Base-by-base conservation (phyloP, 129 eudicot species). In the Flaveria brownii region DNA sequence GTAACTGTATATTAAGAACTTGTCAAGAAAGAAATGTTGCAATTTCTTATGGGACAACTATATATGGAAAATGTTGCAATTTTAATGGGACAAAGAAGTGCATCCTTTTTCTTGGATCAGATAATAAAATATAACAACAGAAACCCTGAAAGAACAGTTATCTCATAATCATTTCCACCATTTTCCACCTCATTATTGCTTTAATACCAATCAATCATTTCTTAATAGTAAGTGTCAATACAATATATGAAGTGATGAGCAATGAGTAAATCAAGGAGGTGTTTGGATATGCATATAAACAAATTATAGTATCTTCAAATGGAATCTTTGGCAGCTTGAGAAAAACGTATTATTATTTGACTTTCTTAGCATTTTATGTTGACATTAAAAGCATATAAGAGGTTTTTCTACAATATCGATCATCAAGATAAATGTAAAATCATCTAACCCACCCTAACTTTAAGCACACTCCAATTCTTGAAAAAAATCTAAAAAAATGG, bases 1-100 rank as follows among this genome's bases (percentile, higher is more conserved):
- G 74, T n/a, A n/a, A n/a, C n/a, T 87, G 28, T 28, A 45, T 62
- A 62, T 62, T 56, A 45, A 41, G 9, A 42, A 56, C 39, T 33
- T 33, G 39, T 33, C 39, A 33, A 33, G 0, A 33, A 20, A 56
- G 41, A 56, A 56, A 56, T 36, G 52, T 15, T 70, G 50, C 26
- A 3, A 52, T 9, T 36, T 16, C 6, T 50, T 14, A 12, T 3
- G n/a, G n/a, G 39, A 50, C 0, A 12, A 50, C 3, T 50, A 50
- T 14, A 16, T 4, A 50, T 14, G 55, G 1, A 9, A 43, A 43
- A 2, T 9, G 13, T 43, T 43, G 47, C 25, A n/a, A n/a, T 2
- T 17, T 54, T 54, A 20, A 20, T 57, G 16, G 28, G 64, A 57
- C 33, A 5, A 57, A 20, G 63, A 57, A 57, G 1, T 57, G 64